Evolutionary conservation across 2,329 filamentous ascomycete species (phyloP), one percentile per base, ranked within the genome.

Genomic region (Cladosporium austrohemisphaericum): DNA sequence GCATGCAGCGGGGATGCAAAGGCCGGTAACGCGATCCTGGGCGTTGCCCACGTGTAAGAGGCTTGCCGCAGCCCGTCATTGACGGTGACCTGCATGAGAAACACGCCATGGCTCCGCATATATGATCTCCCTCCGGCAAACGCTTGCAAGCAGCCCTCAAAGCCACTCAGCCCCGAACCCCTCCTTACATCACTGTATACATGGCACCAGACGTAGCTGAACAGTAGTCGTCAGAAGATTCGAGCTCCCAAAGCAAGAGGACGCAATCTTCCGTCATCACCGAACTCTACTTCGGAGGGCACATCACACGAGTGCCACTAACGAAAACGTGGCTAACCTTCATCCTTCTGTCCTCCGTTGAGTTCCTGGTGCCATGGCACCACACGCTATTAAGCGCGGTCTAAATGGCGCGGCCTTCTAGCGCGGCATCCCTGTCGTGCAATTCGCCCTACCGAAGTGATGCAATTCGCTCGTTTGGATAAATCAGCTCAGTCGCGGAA

Each of bases 1-100:
- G 37, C 37, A 40, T 40, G 37, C 37, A 40, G 37, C 37, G 37
- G 37, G 37, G 37, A 40, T 11, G 36, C 26, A 23, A 14, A 9
- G 26, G 36, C 25, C 23, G 37, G 37, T 23, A 28, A 40, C 32
- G 32, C 28, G 37, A 40, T 40, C 37, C 37, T 40, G 19, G 37
- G 37, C 37, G 37, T 25, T 25, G 37, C 28, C 37, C 37, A 40
- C 37, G 37, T 40, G 37, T 40, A 28, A 23, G 37, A 40, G 37
- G 37, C 37, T 40, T 40, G 37, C 37, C 37, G 37, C 37, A 16
- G 23, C 37, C 37, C 37, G 37, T 40, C 37, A 40, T 40, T 23
- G 23, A 16, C 28, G 23, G 37, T 40, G 37, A 40, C 37, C 37
- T 40, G 37, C 37, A 40, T 40, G 37, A 40, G n/a, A 36, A 11